Evolutionary conservation across 495 filamentous ascomycete species (phyloP).

Genomic region (Amphirosellinia nigrospora): DNA sequence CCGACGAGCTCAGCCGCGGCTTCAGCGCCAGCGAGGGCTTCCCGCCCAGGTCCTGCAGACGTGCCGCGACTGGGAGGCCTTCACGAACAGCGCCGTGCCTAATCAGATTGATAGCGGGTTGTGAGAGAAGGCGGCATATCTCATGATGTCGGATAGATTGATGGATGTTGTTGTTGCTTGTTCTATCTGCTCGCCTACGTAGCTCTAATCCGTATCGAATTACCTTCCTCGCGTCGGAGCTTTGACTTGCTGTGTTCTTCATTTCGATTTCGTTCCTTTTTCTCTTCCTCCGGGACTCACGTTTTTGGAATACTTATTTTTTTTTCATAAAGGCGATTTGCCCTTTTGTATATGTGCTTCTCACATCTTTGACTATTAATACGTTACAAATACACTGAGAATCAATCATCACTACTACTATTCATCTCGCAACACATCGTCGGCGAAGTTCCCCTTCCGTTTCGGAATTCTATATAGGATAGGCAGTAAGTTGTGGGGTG

Average conservation of each 20-base stretch:
- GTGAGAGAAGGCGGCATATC: conserved; percentile 26
- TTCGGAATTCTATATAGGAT: no score
- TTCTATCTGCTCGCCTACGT: background rate
- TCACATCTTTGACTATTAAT: background rate
- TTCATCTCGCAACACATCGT: background rate
- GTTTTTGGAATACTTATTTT: background rate
- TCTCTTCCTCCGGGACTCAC: background rate
- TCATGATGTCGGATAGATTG: no score
- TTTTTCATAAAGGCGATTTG: no score
- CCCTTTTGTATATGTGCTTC: background rate
- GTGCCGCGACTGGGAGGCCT: conserved; percentile 60
- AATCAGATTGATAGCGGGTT: conserved; percentile 65
- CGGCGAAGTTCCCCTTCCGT: background rate
- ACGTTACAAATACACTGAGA: background rate
- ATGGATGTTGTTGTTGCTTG: no score
- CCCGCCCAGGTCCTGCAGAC: conserved; percentile 49
- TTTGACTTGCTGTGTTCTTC: no score
- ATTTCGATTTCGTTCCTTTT: background rate
- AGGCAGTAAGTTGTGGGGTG: no score
- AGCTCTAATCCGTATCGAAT: background rate
- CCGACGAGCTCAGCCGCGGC: conserved; percentile 41
- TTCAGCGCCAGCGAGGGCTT: conserved; percentile 33
- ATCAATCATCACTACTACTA: background rate
- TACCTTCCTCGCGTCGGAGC: background rate
- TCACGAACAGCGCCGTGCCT: conserved; percentile 48